Conservation (phyloP, 2,329 filamentous ascomycete genomes). For the Penicillium sp. region DNA sequence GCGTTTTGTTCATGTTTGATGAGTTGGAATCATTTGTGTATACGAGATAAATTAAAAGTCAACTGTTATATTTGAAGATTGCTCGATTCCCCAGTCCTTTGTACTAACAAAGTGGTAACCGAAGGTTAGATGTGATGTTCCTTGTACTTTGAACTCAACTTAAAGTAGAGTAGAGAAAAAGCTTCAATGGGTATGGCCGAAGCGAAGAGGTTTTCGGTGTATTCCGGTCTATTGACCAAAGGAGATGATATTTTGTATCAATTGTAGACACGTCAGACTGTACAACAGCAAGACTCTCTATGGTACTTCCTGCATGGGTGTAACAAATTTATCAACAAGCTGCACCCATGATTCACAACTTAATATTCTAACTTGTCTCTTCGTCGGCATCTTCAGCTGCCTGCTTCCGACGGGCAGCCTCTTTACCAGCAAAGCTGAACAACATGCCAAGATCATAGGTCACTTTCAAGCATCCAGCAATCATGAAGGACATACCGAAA, state of each 20-base stretch:
- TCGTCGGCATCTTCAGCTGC: conserved; percentile 13
- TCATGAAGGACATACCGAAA: conserved; percentile 64
- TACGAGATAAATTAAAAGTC: conserved; percentile 10
- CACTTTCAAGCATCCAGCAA: conserved; percentile 64
- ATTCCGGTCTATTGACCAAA: not conserved
- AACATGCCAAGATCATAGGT: conserved; percentile 61
- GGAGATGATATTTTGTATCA: not conserved
- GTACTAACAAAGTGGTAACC: not conserved
- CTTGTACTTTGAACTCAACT: not conserved
- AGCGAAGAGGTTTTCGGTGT: not conserved
- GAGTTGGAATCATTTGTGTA: conserved; percentile 12
- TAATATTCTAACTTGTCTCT: conserved; percentile 10
- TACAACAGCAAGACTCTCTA: not conserved
- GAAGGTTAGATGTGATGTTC: not conserved
- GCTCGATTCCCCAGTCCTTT: not conserved
- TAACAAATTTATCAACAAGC: not conserved
- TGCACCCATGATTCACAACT: too few species aligned
- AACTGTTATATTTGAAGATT: not conserved
- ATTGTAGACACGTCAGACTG: not conserved
- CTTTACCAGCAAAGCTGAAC: conserved; percentile 47
- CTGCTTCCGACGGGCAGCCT: conserved; percentile 22
- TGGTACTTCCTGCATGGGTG: not conserved
- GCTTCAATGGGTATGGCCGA: not conserved
- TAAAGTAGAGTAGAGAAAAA: not conserved
- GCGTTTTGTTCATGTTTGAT: conserved; percentile 10